Percentiles rank a stretch among this genome's conserved stretches.
These are phyloP conservation scores for Septoria petroselini DNA, from an alignment of 2,329 filamentous ascomycete species.

Conservation along the genomic window DNA sequence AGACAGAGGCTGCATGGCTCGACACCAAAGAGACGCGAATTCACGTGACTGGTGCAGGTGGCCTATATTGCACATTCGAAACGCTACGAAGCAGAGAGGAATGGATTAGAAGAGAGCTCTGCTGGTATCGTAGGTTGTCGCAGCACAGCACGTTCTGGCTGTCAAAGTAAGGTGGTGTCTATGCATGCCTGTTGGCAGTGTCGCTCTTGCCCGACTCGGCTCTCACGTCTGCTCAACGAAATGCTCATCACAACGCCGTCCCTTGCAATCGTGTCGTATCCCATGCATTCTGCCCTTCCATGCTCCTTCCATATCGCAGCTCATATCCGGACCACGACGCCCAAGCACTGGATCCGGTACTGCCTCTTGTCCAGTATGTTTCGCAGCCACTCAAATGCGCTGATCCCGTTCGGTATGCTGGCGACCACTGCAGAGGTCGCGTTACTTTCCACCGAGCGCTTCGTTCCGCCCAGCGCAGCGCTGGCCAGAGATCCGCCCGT, in stretches of 20 bases:
- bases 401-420: constrained; percentile 53
- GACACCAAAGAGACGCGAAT: too few relatives aligned
- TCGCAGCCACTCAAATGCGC: constrained; percentile 82
- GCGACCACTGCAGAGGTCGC: constrained; percentile 41
- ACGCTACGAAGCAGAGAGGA: too few relatives aligned
- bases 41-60: too few relatives aligned
- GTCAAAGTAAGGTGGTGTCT: background rate
- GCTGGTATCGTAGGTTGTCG: too few relatives aligned
- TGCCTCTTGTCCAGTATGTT: constrained; percentile 77
- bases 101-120: too few relatives aligned
- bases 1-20: too few relatives aligned
- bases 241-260: constrained; percentile 3
- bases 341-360: constrained; percentile 87
- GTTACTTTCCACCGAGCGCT: constrained; percentile 42
- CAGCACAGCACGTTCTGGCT: too few relatives aligned
- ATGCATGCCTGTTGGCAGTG: background rate
- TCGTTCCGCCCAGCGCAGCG: constrained; percentile 62
- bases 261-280: background rate
- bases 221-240: background rate
- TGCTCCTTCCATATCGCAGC: background rate
- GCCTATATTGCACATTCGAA: too few relatives aligned
- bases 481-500: constrained; percentile 66
- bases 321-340: constrained; percentile 64
- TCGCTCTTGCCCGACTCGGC: background rate
- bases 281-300: background rate